Base-by-base conservation (phyloP, 192 early-diverging fungal species). In the Coemansia asiatica region DNA sequence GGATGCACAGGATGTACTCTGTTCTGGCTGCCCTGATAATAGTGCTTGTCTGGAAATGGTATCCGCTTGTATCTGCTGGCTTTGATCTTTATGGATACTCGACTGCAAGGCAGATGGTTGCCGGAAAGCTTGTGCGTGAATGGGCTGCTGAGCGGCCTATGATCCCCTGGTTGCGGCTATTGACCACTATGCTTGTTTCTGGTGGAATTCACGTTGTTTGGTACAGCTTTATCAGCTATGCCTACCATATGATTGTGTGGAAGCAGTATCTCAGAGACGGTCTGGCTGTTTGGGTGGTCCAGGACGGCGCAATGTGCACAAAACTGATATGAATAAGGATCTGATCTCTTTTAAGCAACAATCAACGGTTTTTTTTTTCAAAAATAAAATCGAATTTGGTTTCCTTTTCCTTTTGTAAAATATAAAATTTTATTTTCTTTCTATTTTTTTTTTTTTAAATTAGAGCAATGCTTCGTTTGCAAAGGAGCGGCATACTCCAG, bases 201-300 rank as follows among this genome's bases (percentile, higher is more conserved):
- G 83, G 83, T 44, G 70, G 71, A 23, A 69, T 68, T 0, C 83
- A 84, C 33, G 54, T 69, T 10, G 18, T 69, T 44, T 84, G 83
- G 83, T 84, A 80, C 23, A 84, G 83, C 69, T 84, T 84, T 53
- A 74, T 84, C 48, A 81, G 78, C 64, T 84, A 81, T 48, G 78
- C 78, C 1, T 84, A 84, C 74, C 66, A 77, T 29, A 55, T 74
- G 61, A 63, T 84, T 27, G 66, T 75, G 16, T 84, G 83, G 83
- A 78, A 72, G 56, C 62, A 67, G 23, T 81, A 81, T 50, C 31
- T 84, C 56, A 61, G 75, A 1, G 75, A 81, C 18, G 83, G 83
- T 4, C 54, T 81, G 19, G 83, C 74, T 7, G 69, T 81, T 1
- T 84, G 83, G 83, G 61, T 72, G 0, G 65, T 77, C 10, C 64